Evolutionary conservation across 106 monocot species (phyloP).

Genomic region (Dendrobium officinale): DNA sequence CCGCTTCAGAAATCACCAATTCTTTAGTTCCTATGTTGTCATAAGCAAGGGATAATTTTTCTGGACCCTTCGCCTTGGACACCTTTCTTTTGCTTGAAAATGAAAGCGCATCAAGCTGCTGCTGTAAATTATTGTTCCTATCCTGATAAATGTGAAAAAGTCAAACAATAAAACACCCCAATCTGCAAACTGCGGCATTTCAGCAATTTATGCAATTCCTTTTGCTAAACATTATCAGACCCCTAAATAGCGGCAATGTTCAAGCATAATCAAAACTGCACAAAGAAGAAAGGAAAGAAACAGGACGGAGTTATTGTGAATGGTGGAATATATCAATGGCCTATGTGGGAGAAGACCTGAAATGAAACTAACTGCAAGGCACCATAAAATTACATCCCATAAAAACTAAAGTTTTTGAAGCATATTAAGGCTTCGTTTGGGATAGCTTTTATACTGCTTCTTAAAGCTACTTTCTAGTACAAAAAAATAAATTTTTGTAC

Average conservation of each 20-base stretch:
- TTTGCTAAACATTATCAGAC: neutral
- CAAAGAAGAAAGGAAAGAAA: neutral
- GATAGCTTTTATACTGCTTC: no score
- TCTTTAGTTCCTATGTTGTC: slow-evolving; percentile 9
- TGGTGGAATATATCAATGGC: no score
- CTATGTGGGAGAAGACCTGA: neutral
- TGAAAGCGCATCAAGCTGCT: slow-evolving; percentile 60
- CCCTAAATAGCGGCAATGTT: neutral
- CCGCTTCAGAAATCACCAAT: slow-evolving; percentile 8
- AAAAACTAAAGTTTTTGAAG: neutral
- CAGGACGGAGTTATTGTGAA: neutral
- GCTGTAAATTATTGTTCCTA: slow-evolving; percentile 48
- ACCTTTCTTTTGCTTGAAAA: slow-evolving; percentile 54
- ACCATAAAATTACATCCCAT: no score
- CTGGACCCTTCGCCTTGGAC: slow-evolving; percentile 26
- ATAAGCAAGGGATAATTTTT: slow-evolving; percentile 17
- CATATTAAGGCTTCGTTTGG: no score
- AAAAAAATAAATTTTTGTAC: no score
- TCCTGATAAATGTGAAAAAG: slow-evolving; percentile 24
- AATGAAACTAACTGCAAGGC: no score
- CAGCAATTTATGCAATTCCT: neutral
- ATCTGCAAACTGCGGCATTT: neutral
- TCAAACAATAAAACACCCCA: neutral
- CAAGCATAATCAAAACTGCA: slow-evolving; percentile 6
- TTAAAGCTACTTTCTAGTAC: no score